Percentiles rank a stretch among this genome's conserved stretches.
These are phyloP conservation scores for Marasmius fiardii DNA, from an alignment of 1,284 basidiomycete genomes.

Conservation along the genomic window DNA sequence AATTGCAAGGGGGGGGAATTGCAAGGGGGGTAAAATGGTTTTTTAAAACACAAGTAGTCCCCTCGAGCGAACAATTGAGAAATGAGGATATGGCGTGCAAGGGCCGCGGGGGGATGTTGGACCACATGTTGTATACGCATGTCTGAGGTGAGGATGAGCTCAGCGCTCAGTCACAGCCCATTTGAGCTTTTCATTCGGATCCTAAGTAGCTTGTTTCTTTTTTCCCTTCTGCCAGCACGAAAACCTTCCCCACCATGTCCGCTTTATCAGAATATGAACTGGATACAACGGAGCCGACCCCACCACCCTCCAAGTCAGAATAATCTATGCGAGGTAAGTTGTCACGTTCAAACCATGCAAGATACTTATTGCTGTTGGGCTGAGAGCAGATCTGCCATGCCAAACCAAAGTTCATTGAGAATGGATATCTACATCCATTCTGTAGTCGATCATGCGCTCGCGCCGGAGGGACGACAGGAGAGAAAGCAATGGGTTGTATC, in stretches of 20 bases:
- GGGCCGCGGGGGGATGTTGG: neutral
- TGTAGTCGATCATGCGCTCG: constrained; percentile 57
- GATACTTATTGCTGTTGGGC: too few relatives aligned
- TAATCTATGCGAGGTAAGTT: constrained; percentile 5
- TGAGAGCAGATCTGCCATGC: constrained; percentile 55
- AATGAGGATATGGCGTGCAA: constrained; percentile 9
- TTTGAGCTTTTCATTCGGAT: neutral
- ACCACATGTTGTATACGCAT: neutral
- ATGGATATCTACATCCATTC: constrained; percentile 52
- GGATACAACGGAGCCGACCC: neutral
- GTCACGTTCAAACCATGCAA: neutral
- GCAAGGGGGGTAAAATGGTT: neutral
- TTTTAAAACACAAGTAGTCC: too few relatives aligned
- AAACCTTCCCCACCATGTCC: neutral
- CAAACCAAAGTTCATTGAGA: constrained; percentile 55
- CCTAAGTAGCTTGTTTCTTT: neutral
- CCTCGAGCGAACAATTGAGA: too few relatives aligned
- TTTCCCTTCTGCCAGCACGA: neutral
- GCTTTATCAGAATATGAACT: neutral
- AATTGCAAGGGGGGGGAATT: too few relatives aligned
- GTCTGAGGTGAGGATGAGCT: neutral
- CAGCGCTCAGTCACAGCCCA: neutral
- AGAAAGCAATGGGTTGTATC: constrained; percentile 31
- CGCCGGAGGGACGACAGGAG: constrained; percentile 33
- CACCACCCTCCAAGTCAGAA: constrained; percentile 2